Percentiles rank a stretch among this genome's conserved stretches.
Evolutionary conservation across 2,329 filamentous ascomycete genomes (phyloP).

Genomic region (Anisogramma anomala): DNA sequence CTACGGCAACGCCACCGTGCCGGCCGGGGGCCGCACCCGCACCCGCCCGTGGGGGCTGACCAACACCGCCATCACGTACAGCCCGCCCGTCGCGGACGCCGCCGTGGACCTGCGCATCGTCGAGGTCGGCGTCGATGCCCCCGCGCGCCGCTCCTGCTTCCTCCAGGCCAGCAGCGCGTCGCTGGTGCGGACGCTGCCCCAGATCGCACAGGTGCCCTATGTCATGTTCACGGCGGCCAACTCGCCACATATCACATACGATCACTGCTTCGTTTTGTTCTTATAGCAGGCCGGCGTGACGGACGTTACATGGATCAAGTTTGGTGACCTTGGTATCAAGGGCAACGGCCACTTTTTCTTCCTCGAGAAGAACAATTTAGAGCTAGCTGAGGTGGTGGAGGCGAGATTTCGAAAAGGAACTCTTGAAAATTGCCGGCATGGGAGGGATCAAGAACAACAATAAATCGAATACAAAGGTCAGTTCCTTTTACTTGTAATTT

Average conservation of each 20-base stretch:
- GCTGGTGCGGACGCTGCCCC: constrained; percentile 1
- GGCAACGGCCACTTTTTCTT: constrained; percentile 5
- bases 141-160: neutral
- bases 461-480: too few species aligned
- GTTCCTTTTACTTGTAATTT: too few species aligned
- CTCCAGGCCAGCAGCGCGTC: neutral
- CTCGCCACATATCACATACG: constrained; percentile 3
- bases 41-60: constrained; percentile 3
- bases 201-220: constrained; percentile 1
- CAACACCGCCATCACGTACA: constrained; percentile 1
- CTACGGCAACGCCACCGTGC: constrained; percentile 1
- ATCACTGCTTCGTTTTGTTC: constrained; percentile 1
- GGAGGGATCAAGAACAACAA: too few species aligned
- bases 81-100: neutral
- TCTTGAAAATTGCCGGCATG: too few species aligned
- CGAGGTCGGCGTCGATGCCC: neutral
- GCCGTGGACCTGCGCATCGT: neutral
- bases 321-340: neutral
- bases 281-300: neutral
- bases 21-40: neutral
- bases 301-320: constrained; percentile 2
- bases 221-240: constrained; percentile 3
- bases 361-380: constrained; percentile 1
- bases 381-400: constrained; percentile 1
- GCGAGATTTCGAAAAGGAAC: neutral